phyloP scores from a whole-genome alignment of 805 yeast species.

The Lipomyces lipofer region DNA sequence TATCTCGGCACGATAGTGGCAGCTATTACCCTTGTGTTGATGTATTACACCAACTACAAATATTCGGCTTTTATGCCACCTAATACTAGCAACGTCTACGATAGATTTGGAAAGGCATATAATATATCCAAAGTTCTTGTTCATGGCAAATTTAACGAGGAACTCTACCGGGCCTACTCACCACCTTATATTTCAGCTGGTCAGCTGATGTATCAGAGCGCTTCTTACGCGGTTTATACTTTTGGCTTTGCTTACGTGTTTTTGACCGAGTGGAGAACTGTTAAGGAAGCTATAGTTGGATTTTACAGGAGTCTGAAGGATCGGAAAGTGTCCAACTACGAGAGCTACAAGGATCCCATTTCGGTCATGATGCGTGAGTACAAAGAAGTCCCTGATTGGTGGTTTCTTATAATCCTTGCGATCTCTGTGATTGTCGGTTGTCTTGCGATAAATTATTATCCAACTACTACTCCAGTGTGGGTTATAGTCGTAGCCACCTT shows the following conservation, averaged over 20 bases:
- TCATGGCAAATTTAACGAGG: constrained; percentile 32
- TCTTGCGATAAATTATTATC: constrained; percentile 44
- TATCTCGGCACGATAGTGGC: constrained; percentile 43
- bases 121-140: constrained; percentile 48
- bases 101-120: constrained; percentile 49
- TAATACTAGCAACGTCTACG: constrained; percentile 44
- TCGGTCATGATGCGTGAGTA: constrained; percentile 51
- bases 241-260: constrained; percentile 62
- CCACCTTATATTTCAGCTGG: constrained; percentile 41
- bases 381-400: constrained; percentile 62
- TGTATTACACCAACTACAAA: constrained; percentile 49
- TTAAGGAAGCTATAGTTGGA: constrained; percentile 59
- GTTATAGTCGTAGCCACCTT: constrained; percentile 57
- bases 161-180: constrained; percentile 10
- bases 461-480: constrained; percentile 59
- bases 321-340: constrained; percentile 56
- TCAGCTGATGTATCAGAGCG: constrained; percentile 49
- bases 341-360: constrained; percentile 48
- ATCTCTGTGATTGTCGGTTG: constrained; percentile 48
- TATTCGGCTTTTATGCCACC: constrained; percentile 55
- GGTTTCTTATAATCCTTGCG: constrained; percentile 55
- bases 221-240: constrained; percentile 50
- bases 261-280: constrained; percentile 58
- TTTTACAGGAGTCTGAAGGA: constrained; percentile 49
- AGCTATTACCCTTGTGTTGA: constrained; percentile 35